phyloP scores from a whole-genome alignment of 495 filamentous ascomycete genomes.

The Podospora conica region DNA sequence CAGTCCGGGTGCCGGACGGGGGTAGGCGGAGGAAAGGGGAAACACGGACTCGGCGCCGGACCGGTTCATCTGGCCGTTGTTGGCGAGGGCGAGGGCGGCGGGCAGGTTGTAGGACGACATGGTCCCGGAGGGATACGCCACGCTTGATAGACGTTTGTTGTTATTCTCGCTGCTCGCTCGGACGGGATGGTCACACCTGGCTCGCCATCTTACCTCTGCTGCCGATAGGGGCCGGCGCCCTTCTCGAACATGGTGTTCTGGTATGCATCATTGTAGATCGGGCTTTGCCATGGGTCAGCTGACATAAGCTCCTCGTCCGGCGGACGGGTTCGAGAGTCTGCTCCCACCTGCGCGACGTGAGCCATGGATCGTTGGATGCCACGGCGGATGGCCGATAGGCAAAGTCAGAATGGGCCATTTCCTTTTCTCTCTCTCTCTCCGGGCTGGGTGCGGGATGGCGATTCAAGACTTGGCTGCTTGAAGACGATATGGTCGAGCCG shows the following conservation, averaged over 20 bases:
- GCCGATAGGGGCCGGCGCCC: slow-evolving; percentile 34
- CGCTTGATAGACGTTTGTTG: slow-evolving; percentile 32
- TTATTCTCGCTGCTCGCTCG: slow-evolving; percentile 39
- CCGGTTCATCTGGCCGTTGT: slow-evolving; percentile 18
- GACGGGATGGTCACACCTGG: slow-evolving; percentile 18
- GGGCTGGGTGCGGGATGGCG: slow-evolving; percentile 1
- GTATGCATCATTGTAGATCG: slow-evolving; percentile 36
- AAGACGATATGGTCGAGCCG: slow-evolving; percentile 6
- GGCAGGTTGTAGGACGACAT: slow-evolving; percentile 35
- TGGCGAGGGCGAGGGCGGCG: slow-evolving; percentile 17
- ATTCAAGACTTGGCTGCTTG: slow-evolving; percentile 13
- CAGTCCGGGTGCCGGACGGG: slow-evolving; percentile 29
- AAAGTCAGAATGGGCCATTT: slow-evolving; percentile 40
- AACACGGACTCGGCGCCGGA: slow-evolving; percentile 30
- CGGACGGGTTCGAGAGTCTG: slow-evolving; percentile 21
- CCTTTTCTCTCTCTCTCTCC: too few species aligned
- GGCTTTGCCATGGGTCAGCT: slow-evolving; percentile 35
- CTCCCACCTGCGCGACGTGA: slow-evolving; percentile 44
- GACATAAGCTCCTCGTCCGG: slow-evolving; percentile 16
- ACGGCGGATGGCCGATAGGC: slow-evolving; percentile 33
- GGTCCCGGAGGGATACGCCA: slow-evolving; percentile 34
- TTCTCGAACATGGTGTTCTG: slow-evolving; percentile 26
- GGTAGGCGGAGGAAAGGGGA: slow-evolving; percentile 28
- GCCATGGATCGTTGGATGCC: slow-evolving; percentile 41
- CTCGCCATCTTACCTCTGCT: slow-evolving; percentile 42